Conservation (phyloP, 768 basidiomycete species). For the Cyathus striatus region DNA sequence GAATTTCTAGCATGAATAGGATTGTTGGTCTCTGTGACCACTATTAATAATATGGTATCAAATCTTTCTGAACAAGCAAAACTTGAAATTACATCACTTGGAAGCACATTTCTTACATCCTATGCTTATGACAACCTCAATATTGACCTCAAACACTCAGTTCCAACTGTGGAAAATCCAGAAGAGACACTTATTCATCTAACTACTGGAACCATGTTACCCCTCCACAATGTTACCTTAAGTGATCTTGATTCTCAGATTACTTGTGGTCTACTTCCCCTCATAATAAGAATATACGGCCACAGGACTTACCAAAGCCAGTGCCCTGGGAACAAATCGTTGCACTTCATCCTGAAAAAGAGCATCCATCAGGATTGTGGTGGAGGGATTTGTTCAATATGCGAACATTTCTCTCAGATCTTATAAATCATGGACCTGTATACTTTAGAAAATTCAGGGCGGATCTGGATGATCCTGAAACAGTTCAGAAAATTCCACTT, state of each 20-base stretch:
- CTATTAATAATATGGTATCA: slow-evolving; percentile 15
- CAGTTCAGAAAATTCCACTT: slow-evolving; percentile 18
- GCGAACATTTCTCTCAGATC: slow-evolving; percentile 20
- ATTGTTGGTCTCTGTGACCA: slow-evolving; percentile 17
- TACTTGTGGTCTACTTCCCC: slow-evolving; percentile 25
- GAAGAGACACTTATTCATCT: too few relatives aligned
- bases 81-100: slow-evolving; percentile 11
- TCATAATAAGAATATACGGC: slow-evolving; percentile 12
- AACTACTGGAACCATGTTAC: slow-evolving; percentile 25
- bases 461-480: slow-evolving; percentile 13
- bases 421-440: slow-evolving; percentile 18
- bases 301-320: slow-evolving; percentile 8
- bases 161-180: too few relatives aligned
- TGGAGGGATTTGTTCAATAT: slow-evolving; percentile 16
- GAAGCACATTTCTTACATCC: slow-evolving; percentile 13
- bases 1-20: slow-evolving; percentile 22
- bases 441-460: slow-evolving; percentile 10
- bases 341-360: too few relatives aligned
- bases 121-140: too few relatives aligned
- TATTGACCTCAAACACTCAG: too few relatives aligned
- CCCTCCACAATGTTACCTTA: too few relatives aligned
- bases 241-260: slow-evolving; percentile 22
- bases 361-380: slow-evolving; percentile 11
- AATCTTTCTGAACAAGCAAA: slow-evolving; percentile 18
- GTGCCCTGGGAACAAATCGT: slow-evolving; percentile 14